Evolutionary conservation across 768 basidiomycete genomes (phyloP), one percentile per base, ranked within the genome.

Genomic region (Asterophora parasitica): DNA sequence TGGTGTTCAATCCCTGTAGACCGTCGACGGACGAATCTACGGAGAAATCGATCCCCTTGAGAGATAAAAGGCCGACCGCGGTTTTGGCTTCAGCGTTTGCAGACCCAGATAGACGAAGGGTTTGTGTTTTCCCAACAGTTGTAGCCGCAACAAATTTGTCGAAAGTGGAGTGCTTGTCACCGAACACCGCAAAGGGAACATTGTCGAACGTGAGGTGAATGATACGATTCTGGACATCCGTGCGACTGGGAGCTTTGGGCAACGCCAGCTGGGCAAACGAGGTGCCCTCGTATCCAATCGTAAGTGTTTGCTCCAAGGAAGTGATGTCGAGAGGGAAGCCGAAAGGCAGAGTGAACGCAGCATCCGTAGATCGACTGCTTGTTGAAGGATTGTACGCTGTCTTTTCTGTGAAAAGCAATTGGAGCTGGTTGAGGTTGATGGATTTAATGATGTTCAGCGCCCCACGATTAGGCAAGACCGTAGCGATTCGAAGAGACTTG

Each of bases 291-390:
- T 70, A 73, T 10, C 73, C 76, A 40, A 81, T 66, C 4, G 71
- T 74, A 44, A 85, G 75, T 34, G 77, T 80, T 62, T 81, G 81
- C 43, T 78, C 74, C 35, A 88, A 60, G 1, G 81, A 69, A 2
- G 73, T 70, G 53, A 88, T 81, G 57, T 88, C 81, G 47, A 87
- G 50, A 0, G 85, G 82, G 68, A 88, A 87, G 12, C 63, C 72
- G 54, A 88, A 88, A 2, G 85, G 86, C 1, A 88, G 65, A 12
- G 73, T 74, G 64, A 88, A 88, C 0, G 77, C 71, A 0, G 82
- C 82, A 15, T 76, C 75, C 1, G 83, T 81, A 30, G 74, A 72
- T 45, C 74, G 71, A 53, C 80, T 85, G 46, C 79, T 76, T 15
- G 83, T 76, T 11, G 67, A 49, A 4, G 86, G 86, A 39, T 59